phyloP scores from a whole-genome alignment of 2,329 filamentous ascomycete species.

The Elsinoe necatrix region DNA sequence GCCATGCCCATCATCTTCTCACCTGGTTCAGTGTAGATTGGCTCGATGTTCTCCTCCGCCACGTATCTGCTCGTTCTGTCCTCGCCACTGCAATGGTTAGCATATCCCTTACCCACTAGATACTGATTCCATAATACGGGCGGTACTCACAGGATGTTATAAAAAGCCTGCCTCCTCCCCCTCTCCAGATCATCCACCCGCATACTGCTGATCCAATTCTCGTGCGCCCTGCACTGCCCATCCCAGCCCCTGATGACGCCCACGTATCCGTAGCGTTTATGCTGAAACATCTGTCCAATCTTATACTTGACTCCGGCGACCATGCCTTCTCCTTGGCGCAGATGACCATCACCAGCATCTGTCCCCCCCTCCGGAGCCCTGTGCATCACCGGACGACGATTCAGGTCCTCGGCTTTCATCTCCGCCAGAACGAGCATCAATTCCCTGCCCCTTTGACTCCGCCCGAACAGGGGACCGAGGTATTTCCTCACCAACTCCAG shows the following conservation, averaged over 20 bases:
- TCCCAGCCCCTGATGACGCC: constrained; percentile 89
- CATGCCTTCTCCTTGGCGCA: not conserved
- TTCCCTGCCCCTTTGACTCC: constrained; percentile 44
- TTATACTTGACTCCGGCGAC: constrained; percentile 48
- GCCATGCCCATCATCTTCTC: constrained; percentile 59
- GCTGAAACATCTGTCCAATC: constrained; percentile 76
- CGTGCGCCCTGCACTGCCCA: constrained; percentile 47
- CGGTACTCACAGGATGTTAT: constrained; percentile 70
- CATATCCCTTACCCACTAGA: not conserved
- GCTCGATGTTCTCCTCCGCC: constrained; percentile 70
- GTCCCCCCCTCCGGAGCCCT: constrained; percentile 19
- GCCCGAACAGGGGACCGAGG: constrained; percentile 53
- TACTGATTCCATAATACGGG: not conserved
- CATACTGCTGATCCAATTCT: constrained; percentile 57
- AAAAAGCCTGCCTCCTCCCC: constrained; percentile 63
- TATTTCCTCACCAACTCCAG: constrained; percentile 61
- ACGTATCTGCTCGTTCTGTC: constrained; percentile 66
- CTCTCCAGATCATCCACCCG: constrained; percentile 51
- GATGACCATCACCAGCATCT: not conserved
- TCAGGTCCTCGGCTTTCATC: constrained; percentile 49
- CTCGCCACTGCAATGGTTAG: constrained; percentile 43
- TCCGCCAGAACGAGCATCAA: constrained; percentile 47
- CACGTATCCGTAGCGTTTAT: constrained; percentile 69
- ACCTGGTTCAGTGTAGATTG: constrained; percentile 45
- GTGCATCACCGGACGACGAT: constrained; percentile 37